Base-by-base conservation (phyloP, 2,329 filamentous ascomycete genomes). In the Aurifilum marmelostoma region DNA sequence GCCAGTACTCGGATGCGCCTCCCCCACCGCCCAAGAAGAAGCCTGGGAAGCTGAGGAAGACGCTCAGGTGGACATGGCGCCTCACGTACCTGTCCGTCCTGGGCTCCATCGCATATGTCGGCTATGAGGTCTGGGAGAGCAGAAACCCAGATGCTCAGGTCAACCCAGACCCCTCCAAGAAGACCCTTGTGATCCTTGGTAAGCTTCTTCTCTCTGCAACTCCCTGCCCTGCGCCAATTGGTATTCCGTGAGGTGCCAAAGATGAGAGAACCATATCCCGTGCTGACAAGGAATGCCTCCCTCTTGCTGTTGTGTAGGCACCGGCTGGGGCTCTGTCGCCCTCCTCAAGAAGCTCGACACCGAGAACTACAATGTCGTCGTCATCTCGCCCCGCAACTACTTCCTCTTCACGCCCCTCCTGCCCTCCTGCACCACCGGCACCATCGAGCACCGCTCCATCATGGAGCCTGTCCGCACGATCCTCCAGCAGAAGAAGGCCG, bases 401-500 rank as follows among this genome's bases (percentile, higher is more conserved):
- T 99, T 99, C 90, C 91, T 99, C 75, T 99, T 99, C 87, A 99
- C 96, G 39, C 96, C 96, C 71, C 89, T 99, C 70, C 89, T 99
- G 71, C 96, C 96, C 73, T 98, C 95, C 78, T 99, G 96, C 83
- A 98, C 96, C 65, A 97, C 95, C 74, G 96, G 96, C 76, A 92
- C 93, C 75, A 96, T 99, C 81, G 96, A 99, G 87, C 96, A 98
- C 85, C 93, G 96, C 80, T 98, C 94, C 78, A 99, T 99, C 82
- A 99, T 99, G 96, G 96, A 99, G 85, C 96, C 96, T 68, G 91
- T 99, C 76, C 93, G 96, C 79, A 93, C 96, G 80, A 97, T 99
- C 80, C 88, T 97, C 75, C 92, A 94, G 77, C 92, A 96, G 84
- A 98, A 98, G 88, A 94, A 93, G 83, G 92, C 93, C 73, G 87